A percentile compares a stretch with the other conserved stretches of the same genome.
phyloP scores from a whole-genome alignment of 305 asterid species.

The Fraxinus xanthoxyloides region DNA sequence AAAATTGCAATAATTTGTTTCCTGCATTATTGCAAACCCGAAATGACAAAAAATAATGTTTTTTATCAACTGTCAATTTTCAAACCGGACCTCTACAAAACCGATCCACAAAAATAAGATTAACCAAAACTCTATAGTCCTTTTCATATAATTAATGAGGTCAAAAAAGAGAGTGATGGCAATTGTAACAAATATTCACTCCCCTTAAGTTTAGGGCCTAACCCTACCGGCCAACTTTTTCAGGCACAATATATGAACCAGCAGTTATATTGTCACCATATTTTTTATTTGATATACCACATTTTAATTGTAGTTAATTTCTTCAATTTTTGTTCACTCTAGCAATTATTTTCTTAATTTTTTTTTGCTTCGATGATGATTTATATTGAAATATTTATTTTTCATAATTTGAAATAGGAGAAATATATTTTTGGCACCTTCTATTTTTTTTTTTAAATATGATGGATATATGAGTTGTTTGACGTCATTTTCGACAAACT shows the following conservation, averaged over 20 bases:
- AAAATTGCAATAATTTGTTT: neutral
- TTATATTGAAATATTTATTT: no score
- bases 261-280: neutral
- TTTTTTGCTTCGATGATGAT: no score
- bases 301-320: neutral
- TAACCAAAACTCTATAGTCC: constrained; percentile 21
- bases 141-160: constrained; percentile 29
- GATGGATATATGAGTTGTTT: neutral
- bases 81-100: constrained; percentile 10
- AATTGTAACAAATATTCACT: constrained; percentile 12
- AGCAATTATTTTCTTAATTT: neutral
- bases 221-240: constrained; percentile 34
- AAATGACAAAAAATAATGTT: neutral
- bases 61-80: constrained; percentile 12
- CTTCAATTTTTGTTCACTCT: neutral
- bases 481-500: neutral
- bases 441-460: neutral
- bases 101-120: constrained; percentile 2
- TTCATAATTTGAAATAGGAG: no score
- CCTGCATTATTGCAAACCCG: neutral
- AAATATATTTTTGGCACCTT: neutral
- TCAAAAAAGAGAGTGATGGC: constrained; percentile 13
- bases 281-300: no score
- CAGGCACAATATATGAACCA: constrained; percentile 5
- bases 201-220: neutral